Conservation (phyloP, 176 grass and related monocot genomes). For the Bonia amplexicaulis region DNA sequence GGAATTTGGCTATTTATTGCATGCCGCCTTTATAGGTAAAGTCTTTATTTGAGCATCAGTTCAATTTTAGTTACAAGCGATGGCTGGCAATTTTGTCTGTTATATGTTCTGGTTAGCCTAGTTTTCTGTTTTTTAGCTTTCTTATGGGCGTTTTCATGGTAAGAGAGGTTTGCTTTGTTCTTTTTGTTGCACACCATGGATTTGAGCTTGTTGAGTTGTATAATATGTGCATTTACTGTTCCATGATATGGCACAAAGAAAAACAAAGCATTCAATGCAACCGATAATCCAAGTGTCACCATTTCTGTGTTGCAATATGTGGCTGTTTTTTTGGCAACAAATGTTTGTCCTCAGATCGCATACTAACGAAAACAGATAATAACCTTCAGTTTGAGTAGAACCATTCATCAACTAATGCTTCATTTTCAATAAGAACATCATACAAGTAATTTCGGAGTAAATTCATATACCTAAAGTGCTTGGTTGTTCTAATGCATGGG, state of each 20-base stretch:
- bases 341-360: not conserved
- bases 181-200: not conserved
- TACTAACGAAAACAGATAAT: not conserved
- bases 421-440: not conserved
- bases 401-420: not conserved
- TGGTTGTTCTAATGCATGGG: not conserved
- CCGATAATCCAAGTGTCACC: not conserved
- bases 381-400: not conserved
- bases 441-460: not conserved
- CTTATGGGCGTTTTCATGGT: not conserved
- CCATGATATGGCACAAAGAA: not conserved
- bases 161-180: not conserved
- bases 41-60: not conserved
- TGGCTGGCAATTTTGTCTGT: not conserved
- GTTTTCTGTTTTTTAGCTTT: conserved; percentile 7
- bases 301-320: not conserved
- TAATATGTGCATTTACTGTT: not conserved
- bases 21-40: conserved; percentile 11
- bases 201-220: not conserved
- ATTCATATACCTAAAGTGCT: not conserved
- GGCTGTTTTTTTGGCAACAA: not conserved
- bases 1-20: not conserved
- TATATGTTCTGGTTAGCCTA: conserved; percentile 2
- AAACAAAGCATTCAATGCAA: not conserved
- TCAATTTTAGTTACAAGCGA: not conserved